phyloP scores from a whole-genome alignment of 192 early-diverging fungal species.

The Funneliformis geosporum region DNA sequence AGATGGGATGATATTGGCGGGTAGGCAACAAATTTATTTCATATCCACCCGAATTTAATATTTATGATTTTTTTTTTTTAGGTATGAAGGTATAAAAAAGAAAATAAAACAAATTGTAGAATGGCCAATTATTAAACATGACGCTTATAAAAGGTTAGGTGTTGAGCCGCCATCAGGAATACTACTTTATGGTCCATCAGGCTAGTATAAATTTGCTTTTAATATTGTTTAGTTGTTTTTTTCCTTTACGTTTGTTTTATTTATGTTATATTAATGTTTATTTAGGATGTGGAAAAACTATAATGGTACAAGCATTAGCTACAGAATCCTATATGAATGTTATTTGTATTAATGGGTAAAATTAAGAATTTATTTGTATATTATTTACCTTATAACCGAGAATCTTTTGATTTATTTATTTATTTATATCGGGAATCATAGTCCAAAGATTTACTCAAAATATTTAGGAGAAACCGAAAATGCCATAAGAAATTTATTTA shows the following conservation, averaged over 20 bases:
- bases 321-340: conserved; percentile 79
- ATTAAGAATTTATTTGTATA: conserved; percentile 84
- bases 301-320: conserved; percentile 77
- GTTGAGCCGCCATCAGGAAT: conserved; percentile 77
- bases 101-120: conserved; percentile 60
- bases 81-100: conserved; percentile 62
- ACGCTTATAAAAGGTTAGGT: conserved; percentile 56
- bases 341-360: conserved; percentile 80
- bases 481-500: conserved; percentile 77
- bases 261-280: not conserved
- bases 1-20: conserved; percentile 72
- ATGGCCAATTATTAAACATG: conserved; percentile 57
- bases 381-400: conserved; percentile 72
- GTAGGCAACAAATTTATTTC: conserved; percentile 36
- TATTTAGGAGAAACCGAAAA: conserved; percentile 94
- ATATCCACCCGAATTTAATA: not conserved
- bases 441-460: conserved; percentile 92
- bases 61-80: conserved; percentile 21
- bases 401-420: conserved; percentile 77
- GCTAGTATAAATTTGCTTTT: conserved; percentile 37
- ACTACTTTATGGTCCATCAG: conserved; percentile 89
- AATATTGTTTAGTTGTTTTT: not conserved
- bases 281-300: conserved; percentile 89
- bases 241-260: not conserved
- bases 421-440: conserved; percentile 54